Percentiles rank a stretch among this genome's conserved stretches.
phyloP scores from a whole-genome alignment of 1,284 basidiomycete species.

The Pisolithus thermaeus region DNA sequence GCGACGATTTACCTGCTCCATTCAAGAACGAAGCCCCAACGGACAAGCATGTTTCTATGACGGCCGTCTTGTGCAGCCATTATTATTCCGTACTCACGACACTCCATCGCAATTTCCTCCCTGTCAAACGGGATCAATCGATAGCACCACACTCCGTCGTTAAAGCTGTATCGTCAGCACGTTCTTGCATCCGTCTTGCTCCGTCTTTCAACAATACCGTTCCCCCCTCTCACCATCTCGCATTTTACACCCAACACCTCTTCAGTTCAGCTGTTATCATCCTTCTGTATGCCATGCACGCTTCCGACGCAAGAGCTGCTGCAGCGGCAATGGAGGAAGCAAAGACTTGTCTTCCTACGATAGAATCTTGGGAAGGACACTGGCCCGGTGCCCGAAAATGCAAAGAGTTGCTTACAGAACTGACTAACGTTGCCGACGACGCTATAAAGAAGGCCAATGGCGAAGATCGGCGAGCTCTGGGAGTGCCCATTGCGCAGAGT shows the following conservation, averaged over 20 bases:
- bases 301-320: conserved; percentile 61
- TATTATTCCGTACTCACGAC: conserved; percentile 87
- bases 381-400: conserved; percentile 89
- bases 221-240: conserved; percentile 82
- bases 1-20: conserved; percentile 63
- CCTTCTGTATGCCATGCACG: conserved; percentile 82
- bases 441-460: conserved; percentile 44
- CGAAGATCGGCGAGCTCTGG: conserved; percentile 23
- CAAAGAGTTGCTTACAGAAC: conserved; percentile 68
- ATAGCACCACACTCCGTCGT: conserved; percentile 60
- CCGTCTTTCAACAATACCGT: conserved; percentile 82
- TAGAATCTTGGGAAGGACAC: conserved; percentile 78
- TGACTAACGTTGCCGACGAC: conserved; percentile 62
- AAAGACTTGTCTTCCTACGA: conserved; percentile 61
- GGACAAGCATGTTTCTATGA: conserved; percentile 77
- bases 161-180: conserved; percentile 75
- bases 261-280: conserved; percentile 89
- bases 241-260: conserved; percentile 87
- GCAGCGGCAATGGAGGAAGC: conserved; percentile 78
- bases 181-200: conserved; percentile 78
- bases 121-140: conserved; percentile 64
- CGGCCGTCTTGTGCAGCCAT: conserved; percentile 82
- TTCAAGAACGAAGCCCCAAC: conserved; percentile 71
- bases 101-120: conserved; percentile 82
- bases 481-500: conserved; percentile 25